These are phyloP conservation scores for Diaporthe batatas DNA, from an alignment of 2,329 filamentous ascomycete genomes.

Conservation along the genomic window DNA sequence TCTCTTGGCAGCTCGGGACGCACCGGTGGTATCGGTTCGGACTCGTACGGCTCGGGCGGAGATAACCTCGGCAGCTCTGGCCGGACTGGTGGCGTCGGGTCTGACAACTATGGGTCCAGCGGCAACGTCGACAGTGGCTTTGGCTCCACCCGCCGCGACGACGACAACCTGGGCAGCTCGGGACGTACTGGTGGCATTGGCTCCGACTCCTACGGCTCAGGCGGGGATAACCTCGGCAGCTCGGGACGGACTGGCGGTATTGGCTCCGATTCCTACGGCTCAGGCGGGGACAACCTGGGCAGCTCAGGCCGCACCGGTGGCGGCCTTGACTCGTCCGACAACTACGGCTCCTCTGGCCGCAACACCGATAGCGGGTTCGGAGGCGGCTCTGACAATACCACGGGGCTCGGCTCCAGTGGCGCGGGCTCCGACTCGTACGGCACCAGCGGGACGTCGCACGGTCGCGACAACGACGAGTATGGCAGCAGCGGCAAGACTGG, in stretches of 20 bases:
- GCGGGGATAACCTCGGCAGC: conserved; percentile 39
- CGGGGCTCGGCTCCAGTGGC: conserved; percentile 8
- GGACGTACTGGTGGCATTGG: conserved; percentile 22
- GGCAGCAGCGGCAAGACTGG: conserved; percentile 44
- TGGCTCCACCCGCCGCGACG: conserved; percentile 40
- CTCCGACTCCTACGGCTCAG: conserved; percentile 23
- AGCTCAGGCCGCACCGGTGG: conserved; percentile 37
- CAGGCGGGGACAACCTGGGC: conserved; percentile 36
- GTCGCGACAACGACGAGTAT: conserved; percentile 41
- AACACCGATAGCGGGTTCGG: conserved; percentile 23
- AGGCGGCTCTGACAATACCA: conserved; percentile 33
- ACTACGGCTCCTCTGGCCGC: conserved; percentile 42
- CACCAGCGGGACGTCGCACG: conserved; percentile 38
- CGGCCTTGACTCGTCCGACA: conserved; percentile 13
- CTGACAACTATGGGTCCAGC: background rate
- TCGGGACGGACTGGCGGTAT: conserved; percentile 36
- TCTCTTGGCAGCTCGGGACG: conserved; percentile 25
- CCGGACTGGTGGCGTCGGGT: background rate
- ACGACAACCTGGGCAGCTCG: conserved; percentile 43
- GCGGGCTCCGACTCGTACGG: conserved; percentile 39
- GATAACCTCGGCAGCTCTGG: conserved; percentile 32
- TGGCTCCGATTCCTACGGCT: conserved; percentile 27
- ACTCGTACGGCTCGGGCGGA: conserved; percentile 18
- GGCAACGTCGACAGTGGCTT: conserved; percentile 40
- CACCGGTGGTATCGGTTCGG: conserved; percentile 3